Conservation (phyloP, 1,284 basidiomycete genomes). For the Ceratobasidium sp. region DNA sequence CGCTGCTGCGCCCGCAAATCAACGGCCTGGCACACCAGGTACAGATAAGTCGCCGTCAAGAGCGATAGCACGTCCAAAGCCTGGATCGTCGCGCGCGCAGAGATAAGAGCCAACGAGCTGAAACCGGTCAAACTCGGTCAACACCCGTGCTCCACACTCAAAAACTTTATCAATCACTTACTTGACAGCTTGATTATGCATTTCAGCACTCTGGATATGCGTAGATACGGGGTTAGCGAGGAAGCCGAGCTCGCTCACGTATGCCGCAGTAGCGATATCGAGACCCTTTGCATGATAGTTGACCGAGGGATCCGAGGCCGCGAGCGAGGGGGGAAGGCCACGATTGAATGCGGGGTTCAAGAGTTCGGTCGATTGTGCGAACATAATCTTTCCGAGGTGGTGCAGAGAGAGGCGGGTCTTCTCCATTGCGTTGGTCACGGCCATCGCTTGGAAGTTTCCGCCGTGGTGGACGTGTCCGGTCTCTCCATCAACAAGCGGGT, state of each 20-base stretch:
- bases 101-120: slow-evolving; percentile 84
- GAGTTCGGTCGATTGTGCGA: slow-evolving; percentile 86
- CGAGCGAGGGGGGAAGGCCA: slow-evolving; percentile 82
- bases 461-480: slow-evolving; percentile 81
- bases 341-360: slow-evolving; percentile 86
- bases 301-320: slow-evolving; percentile 84
- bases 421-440: slow-evolving; percentile 90
- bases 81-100: slow-evolving; percentile 81
- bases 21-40: slow-evolving; percentile 83
- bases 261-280: slow-evolving; percentile 87
- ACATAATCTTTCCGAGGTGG: slow-evolving; percentile 86
- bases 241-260: slow-evolving; percentile 84
- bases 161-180: slow-evolving; percentile 33
- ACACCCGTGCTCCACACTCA: background rate
- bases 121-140: slow-evolving; percentile 41
- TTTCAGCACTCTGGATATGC: slow-evolving; percentile 86
- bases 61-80: slow-evolving; percentile 82
- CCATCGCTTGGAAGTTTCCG: slow-evolving; percentile 90
- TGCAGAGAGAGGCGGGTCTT: slow-evolving; percentile 85
- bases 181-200: slow-evolving; percentile 85
- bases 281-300: slow-evolving; percentile 89
- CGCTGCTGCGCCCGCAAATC: slow-evolving; percentile 80
- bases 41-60: slow-evolving; percentile 75
- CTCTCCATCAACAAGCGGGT: slow-evolving; percentile 78
- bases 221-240: slow-evolving; percentile 88